phyloP scores from a whole-genome alignment of 2,329 filamentous ascomycete genomes.

The Penicillium sp. region DNA sequence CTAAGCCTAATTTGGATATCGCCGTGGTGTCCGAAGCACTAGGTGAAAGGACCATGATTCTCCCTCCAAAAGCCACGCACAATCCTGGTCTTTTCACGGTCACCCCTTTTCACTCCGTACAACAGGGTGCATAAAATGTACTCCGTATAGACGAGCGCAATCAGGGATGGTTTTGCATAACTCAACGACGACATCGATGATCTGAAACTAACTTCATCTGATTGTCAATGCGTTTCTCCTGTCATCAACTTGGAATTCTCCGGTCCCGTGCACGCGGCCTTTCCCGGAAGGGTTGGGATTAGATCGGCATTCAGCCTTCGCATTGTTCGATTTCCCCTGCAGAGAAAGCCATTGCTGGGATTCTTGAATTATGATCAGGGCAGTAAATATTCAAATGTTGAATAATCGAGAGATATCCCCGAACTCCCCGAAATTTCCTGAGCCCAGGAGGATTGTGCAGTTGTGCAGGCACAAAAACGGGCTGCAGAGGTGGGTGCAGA shows the following conservation, averaged over 20 bases:
- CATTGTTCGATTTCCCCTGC: neutral
- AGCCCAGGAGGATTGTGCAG: neutral
- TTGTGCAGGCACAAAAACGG: neutral
- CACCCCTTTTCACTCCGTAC: too few species aligned
- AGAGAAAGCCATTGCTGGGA: neutral
- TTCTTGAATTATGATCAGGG: neutral
- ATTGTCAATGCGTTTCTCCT: neutral
- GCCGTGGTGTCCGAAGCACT: too few species aligned
- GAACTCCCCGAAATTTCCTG: neutral
- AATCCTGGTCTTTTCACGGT: too few species aligned
- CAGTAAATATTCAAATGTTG: neutral
- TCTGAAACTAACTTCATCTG: too few species aligned
- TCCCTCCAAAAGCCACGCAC: too few species aligned
- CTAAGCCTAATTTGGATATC: too few species aligned
- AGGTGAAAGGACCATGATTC: too few species aligned
- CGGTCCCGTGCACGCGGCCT: neutral
- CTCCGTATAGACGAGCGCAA: neutral
- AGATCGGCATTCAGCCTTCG: neutral
- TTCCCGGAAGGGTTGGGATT: neutral
- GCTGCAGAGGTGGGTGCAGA: neutral
- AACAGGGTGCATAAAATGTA: too few species aligned
- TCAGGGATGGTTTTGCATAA: too few species aligned
- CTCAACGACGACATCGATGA: neutral
- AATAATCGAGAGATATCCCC: neutral
- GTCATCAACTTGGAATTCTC: neutral